Base-by-base conservation (phyloP, 306 rosid genomes). In the Glycine latifolia region DNA sequence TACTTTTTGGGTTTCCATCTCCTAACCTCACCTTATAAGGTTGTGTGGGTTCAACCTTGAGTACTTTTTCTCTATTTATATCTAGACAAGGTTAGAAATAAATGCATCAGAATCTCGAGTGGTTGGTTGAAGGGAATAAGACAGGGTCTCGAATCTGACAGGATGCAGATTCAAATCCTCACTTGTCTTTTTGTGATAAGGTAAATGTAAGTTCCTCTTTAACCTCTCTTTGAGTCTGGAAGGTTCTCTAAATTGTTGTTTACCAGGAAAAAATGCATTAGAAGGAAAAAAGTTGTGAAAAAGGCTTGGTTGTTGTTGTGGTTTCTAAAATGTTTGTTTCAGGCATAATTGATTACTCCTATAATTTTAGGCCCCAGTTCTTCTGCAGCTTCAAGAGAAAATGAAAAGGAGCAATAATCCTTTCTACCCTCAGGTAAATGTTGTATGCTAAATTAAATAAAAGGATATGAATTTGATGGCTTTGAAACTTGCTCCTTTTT, bases 381-480 rank as follows among this genome's bases (percentile, higher is more conserved):
- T 93, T 75, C 83, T 90, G 50, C 91, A 85, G 82, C 90, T 95
- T 79, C 78, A 91, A 88, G 94, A 95, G 83, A 90, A 87, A 87
- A 86, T 93, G 94, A 93, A 85, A 81, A 73, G 62, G 70, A 79
- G 73, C 17, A 71, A 81, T 60, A 84, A 43, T 80, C 88, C 89
- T 75, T 88, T 89, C 79, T 93, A 91, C 61, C 97, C 99, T 47
- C 96, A 90, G 97, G 97, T 95, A 68, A 79, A 47, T 58, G 41
- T 37, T 31, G 31, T 59, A n/a, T 69, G 20, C 33, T 66, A 37
- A 6, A 55, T 65, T 44, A 3, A 16, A 47, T 15, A 71, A 70
- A 48, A 13, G 7, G 37, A 10, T 66, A 10, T 50, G 47, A 41
- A 35, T 50, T 71, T 75, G 67, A 66, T 43, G 70, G 67, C 47